Evolutionary conservation across 2,329 filamentous ascomycete species (phyloP).

Genomic region (Macrophomina phaseolina): DNA sequence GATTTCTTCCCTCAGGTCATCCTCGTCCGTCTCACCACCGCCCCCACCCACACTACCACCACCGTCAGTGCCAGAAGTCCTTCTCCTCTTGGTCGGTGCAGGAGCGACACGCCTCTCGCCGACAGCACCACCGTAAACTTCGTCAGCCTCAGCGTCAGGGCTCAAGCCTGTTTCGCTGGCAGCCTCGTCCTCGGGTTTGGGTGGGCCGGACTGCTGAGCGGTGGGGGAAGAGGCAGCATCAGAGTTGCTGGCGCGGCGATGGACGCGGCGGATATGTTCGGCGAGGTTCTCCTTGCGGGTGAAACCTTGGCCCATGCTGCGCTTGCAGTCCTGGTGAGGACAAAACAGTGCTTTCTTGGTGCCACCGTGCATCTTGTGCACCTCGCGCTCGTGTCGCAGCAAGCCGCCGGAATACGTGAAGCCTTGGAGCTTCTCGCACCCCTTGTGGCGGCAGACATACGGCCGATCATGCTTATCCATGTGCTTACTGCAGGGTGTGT

Average conservation of each 20-base stretch:
- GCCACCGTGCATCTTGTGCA: conserved; percentile 87
- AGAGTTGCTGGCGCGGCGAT: conserved; percentile 52
- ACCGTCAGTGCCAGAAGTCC: conserved; percentile 37
- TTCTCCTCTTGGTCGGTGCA: conserved; percentile 39
- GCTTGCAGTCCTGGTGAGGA: conserved; percentile 85
- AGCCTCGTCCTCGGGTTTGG: conserved; percentile 8
- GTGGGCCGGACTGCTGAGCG: not conserved
- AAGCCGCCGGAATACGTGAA: conserved; percentile 96
- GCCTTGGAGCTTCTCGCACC: conserved; percentile 88
- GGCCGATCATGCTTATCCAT: conserved; percentile 98
- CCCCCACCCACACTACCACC: conserved; percentile 27
- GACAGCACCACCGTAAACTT: conserved; percentile 34
- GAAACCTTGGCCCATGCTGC: conserved; percentile 86
- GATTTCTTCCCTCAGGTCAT: conserved; percentile 45
- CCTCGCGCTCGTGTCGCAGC: conserved; percentile 87
- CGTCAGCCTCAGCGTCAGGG: conserved; percentile 34
- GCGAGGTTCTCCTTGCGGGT: conserved; percentile 92
- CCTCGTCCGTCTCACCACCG: conserved; percentile 37
- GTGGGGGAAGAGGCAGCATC: conserved; percentile 22
- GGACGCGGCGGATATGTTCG: conserved; percentile 90
- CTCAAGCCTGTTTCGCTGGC: conserved; percentile 13
- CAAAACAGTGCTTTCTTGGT: conserved; percentile 88
- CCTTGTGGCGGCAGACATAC: conserved; percentile 81
- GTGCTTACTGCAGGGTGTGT: conserved; percentile 71
- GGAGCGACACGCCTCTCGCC: conserved; percentile 35